A percentile compares a stretch with the other conserved stretches of the same genome.
phyloP scores from a whole-genome alignment of 192 early-diverging fungal genomes.

The Backusella westeae region DNA sequence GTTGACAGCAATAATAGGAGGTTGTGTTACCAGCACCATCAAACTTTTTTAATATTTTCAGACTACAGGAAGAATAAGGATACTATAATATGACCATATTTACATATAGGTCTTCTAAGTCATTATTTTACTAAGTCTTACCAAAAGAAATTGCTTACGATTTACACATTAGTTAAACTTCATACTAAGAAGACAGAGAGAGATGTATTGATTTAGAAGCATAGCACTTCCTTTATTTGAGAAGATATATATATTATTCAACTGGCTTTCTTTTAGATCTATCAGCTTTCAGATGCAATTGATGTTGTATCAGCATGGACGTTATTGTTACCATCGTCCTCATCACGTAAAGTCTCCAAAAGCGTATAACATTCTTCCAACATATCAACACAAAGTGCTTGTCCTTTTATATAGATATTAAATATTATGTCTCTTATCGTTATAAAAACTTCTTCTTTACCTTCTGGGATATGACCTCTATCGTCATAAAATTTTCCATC shows the following conservation, averaged over 20 bases:
- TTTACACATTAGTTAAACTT: too few species aligned
- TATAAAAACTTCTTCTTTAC: slow-evolving; percentile 5
- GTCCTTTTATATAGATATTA: slow-evolving; percentile 40
- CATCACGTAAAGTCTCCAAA: slow-evolving; percentile 64
- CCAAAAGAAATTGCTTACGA: too few species aligned
- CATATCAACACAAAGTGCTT: slow-evolving; percentile 77
- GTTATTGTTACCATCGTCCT: not conserved
- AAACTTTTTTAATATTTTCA: too few species aligned
- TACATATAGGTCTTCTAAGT: too few species aligned
- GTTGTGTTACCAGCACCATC: too few species aligned
- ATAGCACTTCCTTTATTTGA: not conserved
- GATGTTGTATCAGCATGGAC: not conserved
- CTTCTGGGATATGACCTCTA: slow-evolving; percentile 70
- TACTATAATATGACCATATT: too few species aligned
- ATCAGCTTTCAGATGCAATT: not conserved
- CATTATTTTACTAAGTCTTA: too few species aligned
- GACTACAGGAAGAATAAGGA: too few species aligned
- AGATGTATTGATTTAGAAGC: not conserved
- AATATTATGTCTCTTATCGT: not conserved
- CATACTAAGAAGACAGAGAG: not conserved
- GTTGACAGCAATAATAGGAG: too few species aligned
- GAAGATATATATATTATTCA: not conserved
- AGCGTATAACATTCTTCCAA: slow-evolving; percentile 87
- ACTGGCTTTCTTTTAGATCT: not conserved
- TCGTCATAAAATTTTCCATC: slow-evolving; percentile 87